A percentile compares a stretch with the other conserved stretches of the same genome.
Conservation (phyloP, 192 early-diverging fungal species). For the Coemansia pectinata region DNA sequence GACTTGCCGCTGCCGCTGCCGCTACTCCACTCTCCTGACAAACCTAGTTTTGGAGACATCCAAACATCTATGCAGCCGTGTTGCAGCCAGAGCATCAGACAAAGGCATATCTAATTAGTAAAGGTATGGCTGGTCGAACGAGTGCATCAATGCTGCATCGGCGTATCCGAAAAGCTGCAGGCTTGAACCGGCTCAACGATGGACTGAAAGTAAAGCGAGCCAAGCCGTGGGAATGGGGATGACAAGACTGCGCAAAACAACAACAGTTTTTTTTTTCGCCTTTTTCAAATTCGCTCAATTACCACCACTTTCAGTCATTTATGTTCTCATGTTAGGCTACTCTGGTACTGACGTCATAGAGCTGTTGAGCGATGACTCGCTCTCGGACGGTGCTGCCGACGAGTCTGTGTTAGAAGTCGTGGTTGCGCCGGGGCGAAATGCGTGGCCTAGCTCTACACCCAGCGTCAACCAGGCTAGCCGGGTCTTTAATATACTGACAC, state of each 20-base stretch:
- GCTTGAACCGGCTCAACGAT: background rate
- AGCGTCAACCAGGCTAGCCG: background rate
- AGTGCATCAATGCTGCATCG: background rate
- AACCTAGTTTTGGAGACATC: background rate
- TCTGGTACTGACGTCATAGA: constrained; percentile 18
- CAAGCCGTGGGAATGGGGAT: background rate
- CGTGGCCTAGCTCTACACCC: constrained; percentile 4
- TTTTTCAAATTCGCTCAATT: background rate
- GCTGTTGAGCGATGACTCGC: constrained; percentile 15
- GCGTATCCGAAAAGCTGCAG: background rate
- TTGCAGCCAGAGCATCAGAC: background rate
- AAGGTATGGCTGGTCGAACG: too few relatives aligned
- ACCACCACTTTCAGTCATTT: background rate
- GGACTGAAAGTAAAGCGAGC: background rate
- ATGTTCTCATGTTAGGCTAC: background rate
- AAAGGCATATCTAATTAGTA: background rate
- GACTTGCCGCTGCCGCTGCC: background rate
- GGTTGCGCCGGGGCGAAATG: background rate
- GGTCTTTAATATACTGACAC: constrained; percentile 3
- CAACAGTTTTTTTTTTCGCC: background rate
- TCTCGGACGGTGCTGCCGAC: background rate
- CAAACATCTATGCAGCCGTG: background rate
- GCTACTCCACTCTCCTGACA: background rate
- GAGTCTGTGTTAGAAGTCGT: background rate
- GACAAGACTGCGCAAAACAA: background rate